Base-by-base conservation (phyloP, 2,329 filamentous ascomycete genomes). In the Ilyonectria sp. region DNA sequence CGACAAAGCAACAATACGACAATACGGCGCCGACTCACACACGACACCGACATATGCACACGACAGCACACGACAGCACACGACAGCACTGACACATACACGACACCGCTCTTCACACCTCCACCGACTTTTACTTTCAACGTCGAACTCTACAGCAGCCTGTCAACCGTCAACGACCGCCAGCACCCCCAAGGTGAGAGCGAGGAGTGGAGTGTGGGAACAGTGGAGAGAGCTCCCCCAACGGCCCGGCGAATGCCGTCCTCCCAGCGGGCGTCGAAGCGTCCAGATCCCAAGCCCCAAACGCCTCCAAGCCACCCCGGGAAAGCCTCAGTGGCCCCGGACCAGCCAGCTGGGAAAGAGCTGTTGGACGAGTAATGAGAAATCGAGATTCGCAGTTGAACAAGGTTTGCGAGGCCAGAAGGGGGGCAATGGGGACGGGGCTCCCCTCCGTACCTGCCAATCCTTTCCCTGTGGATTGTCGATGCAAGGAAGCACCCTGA, bases 191-290 rank as follows among this genome's bases (percentile, higher is more conserved):
- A 44, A 44, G 17, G 19, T 21, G 10, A 7, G 17, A 21, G 21
- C 2, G 21, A 21, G 21, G 21, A 21, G 21, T 21, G n/a, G 37
- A n/a, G 6, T 6, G 37, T 61, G 40, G 35, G n/a, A 54, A 23
- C 19, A 46, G 57, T 52, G 44, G 56, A 63, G 33, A 58, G 29
- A 40, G 46, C 21, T 33, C 5, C 17, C 49, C 57, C 40, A 73
- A 73, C 68, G 67, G 72, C 61, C 61, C 69, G 71, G 72, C 46
- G 71, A 67, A 65, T 72, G 63, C 71, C 67, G 69, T 62, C 31
- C 67, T 64, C 62, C 31, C 46, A 49, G 64, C 69, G 66, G 62
- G 69, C 62, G 65, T 62, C 47, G 69, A 61, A 63, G 35, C 50
- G 64, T 71, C 72, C 69, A 59, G 72, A 74, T 67, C 60, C 19